Base-by-base conservation (phyloP, 192 early-diverging fungal genomes). In the Backusella sp. region DNA sequence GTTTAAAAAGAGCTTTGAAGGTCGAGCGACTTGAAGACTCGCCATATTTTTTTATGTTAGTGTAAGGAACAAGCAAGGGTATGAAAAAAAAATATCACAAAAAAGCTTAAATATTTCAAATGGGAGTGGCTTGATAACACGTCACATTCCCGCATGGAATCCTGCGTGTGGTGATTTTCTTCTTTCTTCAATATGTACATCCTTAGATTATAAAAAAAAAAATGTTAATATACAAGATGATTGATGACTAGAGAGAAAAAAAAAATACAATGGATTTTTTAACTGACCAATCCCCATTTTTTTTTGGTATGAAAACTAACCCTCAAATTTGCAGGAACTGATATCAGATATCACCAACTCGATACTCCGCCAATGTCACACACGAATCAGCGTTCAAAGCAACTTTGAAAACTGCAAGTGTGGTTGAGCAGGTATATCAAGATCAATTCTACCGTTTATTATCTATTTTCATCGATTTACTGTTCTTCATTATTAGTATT, bases 31-130 rank as follows among this genome's bases (percentile, higher is more conserved):
- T 59, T 26, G 56, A 59, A 59, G 23, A 1, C 56, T 59, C 23
- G 56, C 56, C 56, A 59, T 59, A 56, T 56, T 59, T 26, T 28
- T 59, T 59, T 59, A 26, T 59, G 56, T 59, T 59, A 59, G 23
- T 59, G 56, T 59, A 59, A 26, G 56, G 19, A 59, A 23, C 21
- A 59, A 59, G 56, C 56, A 59, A 59, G 56, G 56, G 56, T 59
- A 26, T 56, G 21, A 59, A 9, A 59, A 26, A 28, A 26, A 59
- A 26, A 59, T 8, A 59, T 11, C 11, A 12, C 23, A 28, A 62
- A 28, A 28, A n/a, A 49, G 46, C 19, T 19, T n/a, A 49, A 49
- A 6, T 49, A 49, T n/a, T 49, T 49, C 6, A 19, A n/a, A n/a
- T n/a, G 17, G 46, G 46, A 7, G 46, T 49, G 46, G 46, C 46